phyloP scores from a whole-genome alignment of 306 rosid genomes.

The Heteromeles arbutifolia region DNA sequence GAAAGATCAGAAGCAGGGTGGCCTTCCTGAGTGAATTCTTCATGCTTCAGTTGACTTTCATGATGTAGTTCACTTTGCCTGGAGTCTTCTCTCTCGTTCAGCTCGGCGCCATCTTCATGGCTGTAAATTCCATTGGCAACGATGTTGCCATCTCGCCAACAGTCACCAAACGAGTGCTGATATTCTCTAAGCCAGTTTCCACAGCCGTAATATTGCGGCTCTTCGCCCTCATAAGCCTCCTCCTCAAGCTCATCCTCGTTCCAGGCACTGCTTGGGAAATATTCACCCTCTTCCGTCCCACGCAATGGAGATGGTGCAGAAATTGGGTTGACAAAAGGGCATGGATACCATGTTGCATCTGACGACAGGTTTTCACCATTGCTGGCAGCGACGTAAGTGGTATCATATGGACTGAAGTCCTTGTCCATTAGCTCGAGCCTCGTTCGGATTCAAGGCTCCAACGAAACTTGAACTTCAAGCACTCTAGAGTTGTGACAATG shows the following conservation, averaged over 20 bases:
- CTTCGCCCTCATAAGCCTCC: constrained; percentile 14
- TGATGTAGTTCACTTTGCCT: neutral
- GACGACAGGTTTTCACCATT: neutral
- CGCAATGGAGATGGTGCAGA: constrained; percentile 7
- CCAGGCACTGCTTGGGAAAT: constrained; percentile 3
- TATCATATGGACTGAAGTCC: constrained; percentile 1
- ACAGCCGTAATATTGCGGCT: neutral
- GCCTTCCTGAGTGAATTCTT: constrained; percentile 6
- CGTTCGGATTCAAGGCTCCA: neutral
- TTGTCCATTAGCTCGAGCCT: neutral
- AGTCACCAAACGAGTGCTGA: neutral
- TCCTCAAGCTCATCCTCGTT: constrained; percentile 12
- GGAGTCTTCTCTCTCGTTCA: neutral
- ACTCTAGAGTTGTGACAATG: neutral
- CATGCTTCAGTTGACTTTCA: neutral
- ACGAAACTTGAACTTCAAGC: neutral
- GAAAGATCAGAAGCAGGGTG: constrained; percentile 14
- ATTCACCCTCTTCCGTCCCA: constrained; percentile 3
- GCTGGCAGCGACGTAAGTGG: neutral
- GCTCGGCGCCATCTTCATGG: constrained; percentile 1
- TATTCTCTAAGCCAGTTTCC: constrained; percentile 8
- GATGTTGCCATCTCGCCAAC: constrained; percentile 14
- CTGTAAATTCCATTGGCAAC: constrained; percentile 1
- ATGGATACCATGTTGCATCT: neutral
- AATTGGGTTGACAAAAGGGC: constrained; percentile 3